Evolutionary conservation across 768 basidiomycete species (phyloP), one percentile per base, ranked within the genome.

Genomic region (Tubosaeta sp.): DNA sequence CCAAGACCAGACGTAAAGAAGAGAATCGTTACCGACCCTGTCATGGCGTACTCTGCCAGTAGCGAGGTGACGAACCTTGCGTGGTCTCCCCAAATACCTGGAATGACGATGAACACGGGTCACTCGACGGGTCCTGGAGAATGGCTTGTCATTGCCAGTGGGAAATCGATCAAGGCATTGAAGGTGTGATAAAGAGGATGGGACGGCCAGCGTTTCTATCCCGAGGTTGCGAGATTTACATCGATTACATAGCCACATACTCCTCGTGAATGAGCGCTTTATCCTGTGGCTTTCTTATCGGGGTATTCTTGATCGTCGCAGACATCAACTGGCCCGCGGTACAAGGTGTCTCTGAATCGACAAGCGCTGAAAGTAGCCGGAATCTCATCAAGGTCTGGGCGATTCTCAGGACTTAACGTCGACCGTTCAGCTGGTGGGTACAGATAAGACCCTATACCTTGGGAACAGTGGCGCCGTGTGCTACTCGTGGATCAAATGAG

Each of bases 11-110:
- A 90, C 63, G 80, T 81, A 45, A 91, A 86, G 73, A 88, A 85
- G 69, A 81, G 77, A 49, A 69, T 84, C 8, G 66, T 93, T 36
- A 80, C 78, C 16, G 87, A 90, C 47, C 92, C 91, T 14, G 73
- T 86, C 30, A 87, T 94, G 79, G 90, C 89, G 19, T 94, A 92
- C 61, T 84, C 87, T 18, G 85, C 87, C 3, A 76, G 76, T 46
- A 74, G 74, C 50, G 91, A 93, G 71, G 81, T 94, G 59, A 87
- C 87, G 18, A 90, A 86, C 59, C 70, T 94, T 13, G 88, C 87
- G 11, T 94, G 92, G 92, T 90, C 88, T n/a, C 89, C 90, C 19
- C 79, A 81, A 53, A 87, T 93, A 54, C 79, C 81, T 57, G 84
- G 84, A 9, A 80, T 88, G 79, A 77, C 80, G 43, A 83, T 87